Conservation (phyloP, 805 yeast species). For the Yamadazyma paraphyllophila region DNA sequence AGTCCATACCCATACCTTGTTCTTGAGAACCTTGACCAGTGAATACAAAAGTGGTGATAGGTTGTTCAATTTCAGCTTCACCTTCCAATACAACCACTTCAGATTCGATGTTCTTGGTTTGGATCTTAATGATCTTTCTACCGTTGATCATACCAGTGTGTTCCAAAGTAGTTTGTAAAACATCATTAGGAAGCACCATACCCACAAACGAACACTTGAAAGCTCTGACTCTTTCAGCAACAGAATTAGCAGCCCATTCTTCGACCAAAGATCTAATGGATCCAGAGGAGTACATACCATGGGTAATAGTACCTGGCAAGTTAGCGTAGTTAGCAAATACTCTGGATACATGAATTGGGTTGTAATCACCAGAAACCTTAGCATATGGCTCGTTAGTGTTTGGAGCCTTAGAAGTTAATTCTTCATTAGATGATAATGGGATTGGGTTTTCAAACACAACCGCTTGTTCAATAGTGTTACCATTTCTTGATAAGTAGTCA, state of each 20-base stretch:
- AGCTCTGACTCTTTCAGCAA: slow-evolving; percentile 92
- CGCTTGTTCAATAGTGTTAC: slow-evolving; percentile 92
- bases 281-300: slow-evolving; percentile 98
- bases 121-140: slow-evolving; percentile 93
- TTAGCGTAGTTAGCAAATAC: slow-evolving; percentile 91
- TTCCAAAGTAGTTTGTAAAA: slow-evolving; percentile 80
- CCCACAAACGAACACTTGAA: slow-evolving; percentile 89
- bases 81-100: slow-evolving; percentile 78
- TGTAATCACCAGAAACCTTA: slow-evolving; percentile 95
- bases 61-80: slow-evolving; percentile 99
- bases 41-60: slow-evolving; percentile 92
- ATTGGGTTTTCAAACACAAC: slow-evolving; percentile 85
- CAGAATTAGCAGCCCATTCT: slow-evolving; percentile 97
- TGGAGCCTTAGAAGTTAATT: slow-evolving; percentile 76
- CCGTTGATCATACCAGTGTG: slow-evolving; percentile 99
- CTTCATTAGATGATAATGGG: slow-evolving; percentile 70
- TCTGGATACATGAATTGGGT: slow-evolving; percentile 96
- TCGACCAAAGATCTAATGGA: slow-evolving; percentile 93
- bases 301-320: slow-evolving; percentile 96
- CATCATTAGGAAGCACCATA: slow-evolving; percentile 97
- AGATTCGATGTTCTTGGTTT: slow-evolving; percentile 79
- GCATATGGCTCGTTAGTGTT: slow-evolving; percentile 96
- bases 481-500: slow-evolving; percentile 89
- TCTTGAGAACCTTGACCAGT: slow-evolving; percentile 99
- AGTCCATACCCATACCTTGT: slow-evolving; percentile 99